Evolutionary conservation across 139 green algal species (phyloP), one percentile per base, ranked within the genome.

Genomic region (Closterium sp.): DNA sequence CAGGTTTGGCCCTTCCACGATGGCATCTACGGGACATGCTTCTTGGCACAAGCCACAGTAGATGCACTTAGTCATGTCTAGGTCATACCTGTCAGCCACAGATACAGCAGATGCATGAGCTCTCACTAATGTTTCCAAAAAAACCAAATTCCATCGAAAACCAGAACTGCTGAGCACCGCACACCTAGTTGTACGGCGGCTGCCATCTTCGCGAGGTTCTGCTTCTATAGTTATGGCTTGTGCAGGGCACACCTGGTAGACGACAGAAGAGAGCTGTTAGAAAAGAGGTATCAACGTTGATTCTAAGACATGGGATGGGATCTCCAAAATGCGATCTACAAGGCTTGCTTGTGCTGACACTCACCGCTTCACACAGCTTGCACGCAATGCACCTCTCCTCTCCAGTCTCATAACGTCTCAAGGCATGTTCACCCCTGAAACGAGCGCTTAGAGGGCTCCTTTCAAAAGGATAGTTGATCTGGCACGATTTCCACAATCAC

Each of bases 21-120:
- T 98, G 1, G 98, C 98, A 94, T 99, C 98, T 29, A 99, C 98
- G 2, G 98, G 98, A 96, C 98, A 99, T 0, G 98, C 98, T 96
- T 99, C 98, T 95, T 99, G 98, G 94, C 96, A 97, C 92, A 98
- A 97, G 31, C 97, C 97, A 94, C 97, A 98, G 96, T 98, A 99
- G 88, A 98, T 98, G 96, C 97, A 99, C 97, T 99, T 99, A 85
- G 98, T 99, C 98, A 99, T 99, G 97, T 99, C 98, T 89, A 99
- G 98, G 96, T 99, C 98, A 93, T 99, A 99, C 87, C 88, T 91
- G 88, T 11, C 42, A 62, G 42, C 62, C 62, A 50, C 38, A 50
- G 4, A 50, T 17, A 50, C 38, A 9, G 13, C 0, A 2, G 38
- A 50, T 50, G 38, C 38, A 50, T 50, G 4, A 38, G 38, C 38